These are phyloP conservation scores for Termitomyces eurrhizus DNA, from an alignment of 768 basidiomycete genomes.

Conservation along the genomic window DNA sequence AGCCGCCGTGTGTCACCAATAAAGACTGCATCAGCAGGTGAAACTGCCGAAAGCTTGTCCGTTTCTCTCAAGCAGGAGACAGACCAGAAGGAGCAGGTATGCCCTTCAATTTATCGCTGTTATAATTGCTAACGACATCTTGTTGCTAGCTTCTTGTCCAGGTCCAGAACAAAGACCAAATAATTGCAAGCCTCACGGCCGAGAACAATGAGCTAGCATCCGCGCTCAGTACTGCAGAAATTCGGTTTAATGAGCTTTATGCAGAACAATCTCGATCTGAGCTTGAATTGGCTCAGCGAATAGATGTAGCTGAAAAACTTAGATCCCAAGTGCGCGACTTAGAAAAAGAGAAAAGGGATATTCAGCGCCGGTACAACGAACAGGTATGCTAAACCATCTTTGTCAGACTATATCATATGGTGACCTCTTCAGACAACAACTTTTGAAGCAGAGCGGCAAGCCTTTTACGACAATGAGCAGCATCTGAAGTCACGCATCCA, in stretches of 20 bases:
- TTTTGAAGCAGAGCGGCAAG: slow-evolving; percentile 89
- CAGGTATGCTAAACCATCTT: slow-evolving; percentile 47
- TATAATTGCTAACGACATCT: slow-evolving; percentile 7
- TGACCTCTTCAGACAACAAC: slow-evolving; percentile 58
- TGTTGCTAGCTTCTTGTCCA: slow-evolving; percentile 62
- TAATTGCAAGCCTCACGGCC: slow-evolving; percentile 51
- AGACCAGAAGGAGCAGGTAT: slow-evolving; percentile 77
- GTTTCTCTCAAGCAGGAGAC: slow-evolving; percentile 72
- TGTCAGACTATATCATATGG: slow-evolving; percentile 7
- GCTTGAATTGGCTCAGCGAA: slow-evolving; percentile 73
- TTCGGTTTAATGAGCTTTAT: slow-evolving; percentile 75
- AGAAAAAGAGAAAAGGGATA: slow-evolving; percentile 85
- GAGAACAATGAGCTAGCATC: slow-evolving; percentile 67
- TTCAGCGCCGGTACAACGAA: slow-evolving; percentile 81
- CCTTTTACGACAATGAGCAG: slow-evolving; percentile 91
- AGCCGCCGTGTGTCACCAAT: slow-evolving; percentile 45
- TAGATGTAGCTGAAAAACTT: slow-evolving; percentile 82
- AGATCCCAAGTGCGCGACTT: slow-evolving; percentile 77
- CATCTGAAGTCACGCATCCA: slow-evolving; percentile 90
- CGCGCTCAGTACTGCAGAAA: slow-evolving; percentile 63
- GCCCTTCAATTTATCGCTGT: slow-evolving; percentile 16
- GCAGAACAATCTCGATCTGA: slow-evolving; percentile 80
- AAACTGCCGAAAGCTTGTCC: slow-evolving; percentile 52
- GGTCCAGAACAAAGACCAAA: slow-evolving; percentile 75
- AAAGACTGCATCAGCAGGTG: slow-evolving; percentile 40